Evolutionary conservation across 768 basidiomycete genomes (phyloP), one percentile per base, ranked within the genome.

Genomic region (Infundibulicybe gibba): DNA sequence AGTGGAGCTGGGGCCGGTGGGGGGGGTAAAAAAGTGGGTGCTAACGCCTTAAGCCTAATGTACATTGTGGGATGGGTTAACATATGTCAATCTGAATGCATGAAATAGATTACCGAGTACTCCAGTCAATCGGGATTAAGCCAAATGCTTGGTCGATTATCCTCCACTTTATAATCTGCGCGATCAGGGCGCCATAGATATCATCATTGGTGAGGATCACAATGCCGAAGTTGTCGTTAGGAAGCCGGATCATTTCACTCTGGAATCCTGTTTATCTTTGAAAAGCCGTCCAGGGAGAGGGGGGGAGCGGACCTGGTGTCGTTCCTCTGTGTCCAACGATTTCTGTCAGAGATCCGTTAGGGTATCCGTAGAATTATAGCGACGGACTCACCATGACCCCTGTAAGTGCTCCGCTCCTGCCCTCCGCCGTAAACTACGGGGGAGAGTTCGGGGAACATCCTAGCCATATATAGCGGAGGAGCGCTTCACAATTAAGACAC

Each of bases 361-460:
- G 19, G 20, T 19, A 13, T 15, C 20, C 10, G 13, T 6, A 5
- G 15, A 10, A n/a, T 19, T 8, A 43, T 52, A 12, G 33, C 15
- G 33, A 34, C 15, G 33, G 33, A 34, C 33, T 34, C 33, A 56
- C 52, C 50, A 39, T 52, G 43, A 11, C 51, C 48, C 12, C 52
- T 48, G n/a, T n/a, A n/a, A n/a, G n/a, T n/a, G n/a, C n/a, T n/a
- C n/a, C n/a, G n/a, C n/a, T n/a, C n/a, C n/a, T 58, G 57, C 3
- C 50, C 57, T 2, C 54, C 57, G 14, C 57, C 57, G 40, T 56
- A 58, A 12, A 58, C 57, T 1, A 39, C 5, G 11, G 55, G 55
- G 0, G 53, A 54, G 3, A 52, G 32, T 17, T 54, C 53, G 5
- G 54, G 49, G 56, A 40, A 51, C 39, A 14, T 32, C 4, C 54